phyloP scores from a whole-genome alignment of 352 stramenopile genomes.

The Globisporangium cylindrosporum region DNA sequence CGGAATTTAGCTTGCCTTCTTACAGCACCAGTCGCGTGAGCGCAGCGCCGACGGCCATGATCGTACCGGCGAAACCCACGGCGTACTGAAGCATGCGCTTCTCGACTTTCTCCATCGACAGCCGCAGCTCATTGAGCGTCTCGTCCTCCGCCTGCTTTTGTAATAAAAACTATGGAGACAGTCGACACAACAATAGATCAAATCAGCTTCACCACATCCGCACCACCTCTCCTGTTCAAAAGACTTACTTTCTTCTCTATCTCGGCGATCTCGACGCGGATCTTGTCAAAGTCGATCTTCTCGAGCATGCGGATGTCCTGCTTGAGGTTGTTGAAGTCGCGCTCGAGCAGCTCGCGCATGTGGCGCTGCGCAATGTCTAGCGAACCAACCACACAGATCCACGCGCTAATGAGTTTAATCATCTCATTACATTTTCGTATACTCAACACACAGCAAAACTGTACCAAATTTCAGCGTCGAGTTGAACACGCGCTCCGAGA shows the following conservation, averaged over 20 bases:
- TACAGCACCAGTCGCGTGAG: conserved; percentile 76
- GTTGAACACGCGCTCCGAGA: conserved; percentile 87
- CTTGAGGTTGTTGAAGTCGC: conserved; percentile 89
- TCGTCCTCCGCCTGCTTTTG: conserved; percentile 88
- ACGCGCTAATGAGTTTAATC: neutral
- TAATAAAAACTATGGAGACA: conserved; percentile 50
- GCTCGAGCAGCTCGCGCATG: conserved; percentile 83
- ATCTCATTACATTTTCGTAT: neutral
- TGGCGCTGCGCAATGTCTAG: conserved; percentile 87
- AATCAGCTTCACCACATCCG: neutral
- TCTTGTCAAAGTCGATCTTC: conserved; percentile 90
- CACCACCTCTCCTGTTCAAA: too few relatives aligned
- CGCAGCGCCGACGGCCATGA: conserved; percentile 81
- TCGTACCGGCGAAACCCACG: conserved; percentile 83
- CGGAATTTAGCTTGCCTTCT: neutral
- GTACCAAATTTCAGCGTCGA: conserved; percentile 88
- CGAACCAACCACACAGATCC: neutral
- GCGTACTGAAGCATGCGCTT: conserved; percentile 89
- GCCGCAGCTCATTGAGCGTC: conserved; percentile 79
- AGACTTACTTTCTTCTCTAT: conserved; percentile 70
- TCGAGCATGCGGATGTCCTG: conserved; percentile 89
- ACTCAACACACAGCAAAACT: neutral
- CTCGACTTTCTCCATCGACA: conserved; percentile 89
- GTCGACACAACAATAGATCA: too few relatives aligned
- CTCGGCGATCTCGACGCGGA: conserved; percentile 84